Conservation (phyloP, 805 yeast species). For the Candida dendrica region DNA sequence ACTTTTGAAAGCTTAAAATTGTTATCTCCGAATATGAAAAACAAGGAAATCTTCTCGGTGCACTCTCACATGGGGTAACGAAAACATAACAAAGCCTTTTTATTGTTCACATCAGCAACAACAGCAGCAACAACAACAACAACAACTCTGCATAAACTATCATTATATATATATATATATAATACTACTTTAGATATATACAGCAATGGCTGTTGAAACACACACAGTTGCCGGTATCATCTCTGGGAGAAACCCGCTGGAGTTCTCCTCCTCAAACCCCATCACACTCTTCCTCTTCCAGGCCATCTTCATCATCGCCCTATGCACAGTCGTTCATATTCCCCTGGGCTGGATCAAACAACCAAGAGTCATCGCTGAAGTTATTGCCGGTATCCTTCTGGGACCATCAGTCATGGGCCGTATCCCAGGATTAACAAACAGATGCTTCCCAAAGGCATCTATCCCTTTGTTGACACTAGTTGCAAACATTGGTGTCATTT, state of each 20-base stretch:
- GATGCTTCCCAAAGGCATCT: constrained; percentile 59
- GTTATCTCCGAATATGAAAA: too few relatives aligned
- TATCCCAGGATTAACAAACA: constrained; percentile 57
- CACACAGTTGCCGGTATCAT: constrained; percentile 56
- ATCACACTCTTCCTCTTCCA: constrained; percentile 67
- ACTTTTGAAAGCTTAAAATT: too few relatives aligned
- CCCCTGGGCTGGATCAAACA: constrained; percentile 60
- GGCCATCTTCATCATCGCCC: constrained; percentile 48
- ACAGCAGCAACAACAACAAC: too few relatives aligned
- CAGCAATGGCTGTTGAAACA: constrained; percentile 27
- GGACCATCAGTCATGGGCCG: constrained; percentile 75
- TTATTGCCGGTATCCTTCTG: constrained; percentile 63
- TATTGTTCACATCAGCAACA: too few relatives aligned
- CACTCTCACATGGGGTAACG: too few relatives aligned
- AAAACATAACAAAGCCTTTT: too few relatives aligned
- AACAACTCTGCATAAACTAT: too few relatives aligned
- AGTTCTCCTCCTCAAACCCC: constrained; percentile 50
- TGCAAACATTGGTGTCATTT: constrained; percentile 69
- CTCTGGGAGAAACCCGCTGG: constrained; percentile 66
- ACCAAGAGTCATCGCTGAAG: constrained; percentile 80
- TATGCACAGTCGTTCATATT: constrained; percentile 53
- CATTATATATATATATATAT: too few relatives aligned
- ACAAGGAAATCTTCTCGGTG: too few relatives aligned
- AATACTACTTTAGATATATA: too few relatives aligned
- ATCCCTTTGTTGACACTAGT: constrained; percentile 57